Conservation (phyloP, 108 stramenopile species). For the Chaetoceros tenuissimus region DNA sequence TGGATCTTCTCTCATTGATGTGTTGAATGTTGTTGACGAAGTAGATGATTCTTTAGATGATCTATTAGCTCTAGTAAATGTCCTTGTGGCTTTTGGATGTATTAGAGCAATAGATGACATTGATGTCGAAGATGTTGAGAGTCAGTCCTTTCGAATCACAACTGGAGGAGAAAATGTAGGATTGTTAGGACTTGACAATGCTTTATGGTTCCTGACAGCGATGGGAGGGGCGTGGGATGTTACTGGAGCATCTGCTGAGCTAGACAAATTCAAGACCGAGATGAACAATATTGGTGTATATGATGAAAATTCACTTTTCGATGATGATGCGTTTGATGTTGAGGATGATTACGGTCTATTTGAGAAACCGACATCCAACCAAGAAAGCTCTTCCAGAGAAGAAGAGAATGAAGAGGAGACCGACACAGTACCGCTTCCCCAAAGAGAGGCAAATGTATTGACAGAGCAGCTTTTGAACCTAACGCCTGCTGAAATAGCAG, state of each 20-base stretch:
- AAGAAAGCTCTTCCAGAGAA: conserved; percentile 1
- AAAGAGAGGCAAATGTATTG: conserved; percentile 44
- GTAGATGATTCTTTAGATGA: conserved; percentile 64
- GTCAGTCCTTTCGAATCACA: conserved; percentile 34
- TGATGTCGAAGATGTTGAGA: conserved; percentile 15
- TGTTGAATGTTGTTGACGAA: conserved; percentile 10
- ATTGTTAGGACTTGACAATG: conserved; percentile 73
- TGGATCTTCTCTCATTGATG: conserved; percentile 2
- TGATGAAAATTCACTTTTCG: too few species aligned
- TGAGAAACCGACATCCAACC: conserved; percentile 5
- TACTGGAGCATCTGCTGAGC: conserved; percentile 37
- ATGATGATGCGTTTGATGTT: conserved; percentile 8
- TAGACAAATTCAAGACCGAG: conserved; percentile 33
- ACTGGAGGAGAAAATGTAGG: conserved; percentile 64
- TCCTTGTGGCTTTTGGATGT: conserved; percentile 64
- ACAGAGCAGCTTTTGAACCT: conserved; percentile 31
- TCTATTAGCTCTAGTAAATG: conserved; percentile 54
- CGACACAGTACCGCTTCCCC: conserved; percentile 20
- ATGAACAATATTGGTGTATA: conserved; percentile 9
- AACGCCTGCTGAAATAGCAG: conserved; percentile 54
- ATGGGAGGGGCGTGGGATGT: conserved; percentile 76
- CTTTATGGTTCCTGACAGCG: conserved; percentile 58
- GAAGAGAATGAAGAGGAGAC: not conserved
- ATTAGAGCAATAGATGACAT: conserved; percentile 14
- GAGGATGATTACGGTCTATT: conserved; percentile 3